Percentiles rank a stretch among this genome's conserved stretches.
Conservation (phyloP, 2,329 filamentous ascomycete genomes). For the Seiridium cupressi region DNA sequence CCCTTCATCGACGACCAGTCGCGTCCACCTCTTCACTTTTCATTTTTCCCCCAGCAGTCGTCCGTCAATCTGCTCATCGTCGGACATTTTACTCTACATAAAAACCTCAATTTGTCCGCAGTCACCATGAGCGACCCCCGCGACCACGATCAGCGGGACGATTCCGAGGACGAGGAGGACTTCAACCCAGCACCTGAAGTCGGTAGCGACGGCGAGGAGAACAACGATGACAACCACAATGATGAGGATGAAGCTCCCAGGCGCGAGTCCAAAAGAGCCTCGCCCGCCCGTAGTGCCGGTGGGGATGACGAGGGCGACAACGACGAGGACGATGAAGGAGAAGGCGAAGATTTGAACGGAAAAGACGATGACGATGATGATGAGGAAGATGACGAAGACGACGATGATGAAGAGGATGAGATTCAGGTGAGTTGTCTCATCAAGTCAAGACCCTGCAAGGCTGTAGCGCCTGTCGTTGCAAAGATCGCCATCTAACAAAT, state of each 20-base stretch:
- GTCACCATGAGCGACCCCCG: slow-evolving; percentile 45
- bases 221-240: slow-evolving; percentile 28
- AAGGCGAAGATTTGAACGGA: slow-evolving; percentile 39
- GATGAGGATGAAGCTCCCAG: slow-evolving; percentile 25
- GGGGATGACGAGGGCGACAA: slow-evolving; percentile 41
- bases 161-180: slow-evolving; percentile 77
- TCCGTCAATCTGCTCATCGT: neutral
- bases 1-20: neutral
- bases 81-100: no score
- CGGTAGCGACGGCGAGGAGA: slow-evolving; percentile 68
- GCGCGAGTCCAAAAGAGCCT: slow-evolving; percentile 15
- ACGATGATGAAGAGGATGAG: slow-evolving; percentile 64
- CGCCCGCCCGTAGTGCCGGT: slow-evolving; percentile 25
- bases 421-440: slow-evolving; percentile 54
- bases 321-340: slow-evolving; percentile 42
- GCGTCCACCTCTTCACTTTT: neutral
- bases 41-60: no score
- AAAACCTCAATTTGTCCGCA: neutral
- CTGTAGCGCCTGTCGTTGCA: neutral
- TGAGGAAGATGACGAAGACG: slow-evolving; percentile 47
- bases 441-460: neutral
- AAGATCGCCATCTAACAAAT: slow-evolving; percentile 1
- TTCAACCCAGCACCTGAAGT: slow-evolving; percentile 83
- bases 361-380: slow-evolving; percentile 48
- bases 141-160: slow-evolving; percentile 43